phyloP scores from a whole-genome alignment of 2,329 filamentous ascomycete species.

The Hypoxylon sp. region DNA sequence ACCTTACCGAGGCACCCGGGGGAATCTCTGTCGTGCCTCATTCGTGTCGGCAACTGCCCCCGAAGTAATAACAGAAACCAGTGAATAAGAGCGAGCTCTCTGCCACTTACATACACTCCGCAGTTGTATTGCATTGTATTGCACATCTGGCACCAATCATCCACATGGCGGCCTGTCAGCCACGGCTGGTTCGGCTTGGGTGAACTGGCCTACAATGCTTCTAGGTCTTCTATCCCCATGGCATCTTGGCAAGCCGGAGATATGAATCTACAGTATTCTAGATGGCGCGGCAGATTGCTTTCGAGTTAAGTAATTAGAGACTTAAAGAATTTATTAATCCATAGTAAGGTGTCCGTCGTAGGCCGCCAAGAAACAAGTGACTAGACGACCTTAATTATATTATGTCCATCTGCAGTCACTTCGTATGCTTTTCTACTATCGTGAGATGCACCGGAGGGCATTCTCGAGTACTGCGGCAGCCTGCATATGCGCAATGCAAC shows the following conservation, averaged over 20 bases:
- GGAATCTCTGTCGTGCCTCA: conserved; percentile 21
- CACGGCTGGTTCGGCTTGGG: conserved; percentile 25
- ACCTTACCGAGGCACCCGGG: conserved; percentile 27
- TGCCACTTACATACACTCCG: conserved; percentile 13
- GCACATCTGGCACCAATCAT: conserved; percentile 42
- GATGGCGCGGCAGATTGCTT: not conserved
- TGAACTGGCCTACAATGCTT: conserved; percentile 34
- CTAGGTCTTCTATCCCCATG: conserved; percentile 23
- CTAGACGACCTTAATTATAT: not conserved
- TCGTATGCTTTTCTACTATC: not conserved
- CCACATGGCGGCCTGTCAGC: conserved; percentile 19
- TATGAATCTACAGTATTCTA: conserved; percentile 18
- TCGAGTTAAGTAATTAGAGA: not conserved
- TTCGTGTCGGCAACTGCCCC: conserved; percentile 25
- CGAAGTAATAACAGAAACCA: conserved; percentile 16
- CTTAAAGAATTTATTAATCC: not conserved
- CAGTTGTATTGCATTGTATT: conserved; percentile 32
- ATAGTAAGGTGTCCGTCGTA: conserved; percentile 1
- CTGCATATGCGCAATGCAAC: conserved; percentile 44
- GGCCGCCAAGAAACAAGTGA: not conserved
- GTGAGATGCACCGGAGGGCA: conserved; percentile 1
- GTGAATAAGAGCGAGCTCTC: not conserved
- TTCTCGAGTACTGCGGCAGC: conserved; percentile 27
- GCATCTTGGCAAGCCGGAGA: conserved; percentile 21
- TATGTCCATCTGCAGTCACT: not conserved